A percentile compares a stretch with the other conserved stretches of the same genome.
phyloP scores from a whole-genome alignment of 495 filamentous ascomycete genomes.

The Peziza echinospora region DNA sequence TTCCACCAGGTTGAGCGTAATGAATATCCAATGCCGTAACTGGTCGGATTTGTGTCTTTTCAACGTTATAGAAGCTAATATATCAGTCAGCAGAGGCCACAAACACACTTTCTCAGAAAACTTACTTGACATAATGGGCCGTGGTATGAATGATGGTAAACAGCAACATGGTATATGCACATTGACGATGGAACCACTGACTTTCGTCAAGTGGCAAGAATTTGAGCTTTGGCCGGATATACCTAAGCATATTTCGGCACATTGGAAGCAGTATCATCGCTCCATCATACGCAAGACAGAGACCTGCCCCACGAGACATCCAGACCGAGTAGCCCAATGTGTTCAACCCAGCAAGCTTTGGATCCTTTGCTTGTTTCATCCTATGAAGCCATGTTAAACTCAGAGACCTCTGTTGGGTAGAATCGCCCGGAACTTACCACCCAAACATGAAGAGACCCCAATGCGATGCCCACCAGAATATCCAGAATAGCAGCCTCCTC shows the following conservation, averaged over 20 bases:
- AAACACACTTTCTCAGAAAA: conserved; percentile 3
- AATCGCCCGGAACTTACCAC: conserved; percentile 40
- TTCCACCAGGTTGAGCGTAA: conserved; percentile 69
- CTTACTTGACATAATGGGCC: conserved; percentile 90
- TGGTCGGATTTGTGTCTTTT: conserved; percentile 61
- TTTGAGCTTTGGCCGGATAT: conserved; percentile 64
- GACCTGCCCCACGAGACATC: conserved; percentile 80
- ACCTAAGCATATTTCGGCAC: conserved; percentile 72
- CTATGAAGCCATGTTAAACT: conserved; percentile 29
- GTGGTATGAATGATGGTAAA: conserved; percentile 58
- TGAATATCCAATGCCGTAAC: conserved; percentile 78
- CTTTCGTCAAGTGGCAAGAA: conserved; percentile 87
- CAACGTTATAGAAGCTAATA: conserved; percentile 79
- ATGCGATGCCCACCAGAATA: conserved; percentile 70
- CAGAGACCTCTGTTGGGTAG: neutral
- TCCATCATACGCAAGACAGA: conserved; percentile 61
- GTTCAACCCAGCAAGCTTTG: conserved; percentile 53
- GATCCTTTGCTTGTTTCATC: conserved; percentile 51
- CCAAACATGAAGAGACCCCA: conserved; percentile 61
- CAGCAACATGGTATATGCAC: conserved; percentile 70
- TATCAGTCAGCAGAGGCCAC: neutral
- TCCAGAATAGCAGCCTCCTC: conserved; percentile 55
- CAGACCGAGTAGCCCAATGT: conserved; percentile 71
- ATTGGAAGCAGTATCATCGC: conserved; percentile 81
- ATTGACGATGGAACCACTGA: conserved; percentile 90